These are phyloP conservation scores for Acacia melanoxylon DNA, from an alignment of 306 rosid genomes.

Conservation along the genomic window DNA sequence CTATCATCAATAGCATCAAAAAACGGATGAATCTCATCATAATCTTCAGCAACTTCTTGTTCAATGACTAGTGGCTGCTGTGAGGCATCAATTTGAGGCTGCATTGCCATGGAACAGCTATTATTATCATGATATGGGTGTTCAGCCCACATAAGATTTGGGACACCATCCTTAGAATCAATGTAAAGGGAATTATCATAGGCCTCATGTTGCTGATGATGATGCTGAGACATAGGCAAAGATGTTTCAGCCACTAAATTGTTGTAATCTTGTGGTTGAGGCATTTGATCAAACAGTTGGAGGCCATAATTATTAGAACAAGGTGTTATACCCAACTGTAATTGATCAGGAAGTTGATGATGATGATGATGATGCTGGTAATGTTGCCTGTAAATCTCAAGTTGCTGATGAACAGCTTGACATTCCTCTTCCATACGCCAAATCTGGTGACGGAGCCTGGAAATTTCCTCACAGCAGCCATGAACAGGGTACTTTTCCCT, in stretches of 20 bases:
- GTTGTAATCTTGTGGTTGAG: constrained; percentile 24
- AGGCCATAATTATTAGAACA: constrained; percentile 14
- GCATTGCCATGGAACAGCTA: neutral
- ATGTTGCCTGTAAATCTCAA: constrained; percentile 46
- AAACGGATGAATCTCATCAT: constrained; percentile 53
- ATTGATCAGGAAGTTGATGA: constrained; percentile 21
- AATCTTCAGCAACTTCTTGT: constrained; percentile 34
- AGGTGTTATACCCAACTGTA: constrained; percentile 48
- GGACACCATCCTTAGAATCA: constrained; percentile 29
- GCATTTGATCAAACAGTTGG: constrained; percentile 24
- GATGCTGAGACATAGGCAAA: constrained; percentile 36
- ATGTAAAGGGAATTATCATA: constrained; percentile 20
- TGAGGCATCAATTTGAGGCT: constrained; percentile 27
- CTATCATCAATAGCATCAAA: constrained; percentile 57
- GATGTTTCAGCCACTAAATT: neutral
- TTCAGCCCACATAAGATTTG: constrained; percentile 38
- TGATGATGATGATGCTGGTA: constrained; percentile 24
- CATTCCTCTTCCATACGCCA: constrained; percentile 48
- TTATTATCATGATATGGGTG: constrained; percentile 4
- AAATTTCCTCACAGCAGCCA: constrained; percentile 46
- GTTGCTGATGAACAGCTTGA: constrained; percentile 37
- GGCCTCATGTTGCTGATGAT: neutral
- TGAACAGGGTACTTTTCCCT: constrained; percentile 46
- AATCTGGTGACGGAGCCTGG: constrained; percentile 39
- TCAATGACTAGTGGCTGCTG: constrained; percentile 28